Evolutionary conservation across 805 yeast genomes (phyloP).

Genomic region (Lipomyces mesembrius): DNA sequence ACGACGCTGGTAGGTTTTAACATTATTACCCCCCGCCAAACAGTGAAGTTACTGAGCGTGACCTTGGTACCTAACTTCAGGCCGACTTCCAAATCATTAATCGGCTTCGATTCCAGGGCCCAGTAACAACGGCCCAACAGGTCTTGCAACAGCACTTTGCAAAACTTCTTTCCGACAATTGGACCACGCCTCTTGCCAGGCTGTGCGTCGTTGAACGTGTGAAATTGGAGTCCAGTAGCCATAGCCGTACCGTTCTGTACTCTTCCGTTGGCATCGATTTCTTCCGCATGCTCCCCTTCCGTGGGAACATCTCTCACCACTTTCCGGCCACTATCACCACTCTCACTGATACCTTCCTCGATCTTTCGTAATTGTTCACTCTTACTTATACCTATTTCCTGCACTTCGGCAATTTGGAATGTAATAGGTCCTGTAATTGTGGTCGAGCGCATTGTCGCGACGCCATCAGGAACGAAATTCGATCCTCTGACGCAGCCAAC

Average conservation of each 20-base stretch:
- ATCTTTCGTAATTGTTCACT: conserved; percentile 23
- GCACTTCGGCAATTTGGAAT: conserved; percentile 31
- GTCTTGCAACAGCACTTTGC: conserved; percentile 34
- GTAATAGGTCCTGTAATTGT: conserved; percentile 21
- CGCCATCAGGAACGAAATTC: conserved; percentile 17
- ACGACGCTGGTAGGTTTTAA: conserved; percentile 19
- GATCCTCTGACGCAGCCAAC: conserved; percentile 8
- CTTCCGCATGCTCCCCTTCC: neutral
- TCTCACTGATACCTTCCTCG: conserved; percentile 22
- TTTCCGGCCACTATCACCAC: conserved; percentile 10
- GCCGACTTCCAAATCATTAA: conserved; percentile 26
- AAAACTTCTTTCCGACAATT: conserved; percentile 26
- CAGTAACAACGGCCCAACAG: conserved; percentile 25
- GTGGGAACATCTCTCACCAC: conserved; percentile 22
- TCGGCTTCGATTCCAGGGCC: conserved; percentile 28
- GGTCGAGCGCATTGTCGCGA: conserved; percentile 2
- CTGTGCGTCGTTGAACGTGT: neutral
- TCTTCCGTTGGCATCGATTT: neutral
- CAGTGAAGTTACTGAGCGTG: conserved; percentile 10
- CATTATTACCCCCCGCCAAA: conserved; percentile 26
- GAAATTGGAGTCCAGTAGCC: conserved; percentile 8
- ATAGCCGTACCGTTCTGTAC: neutral
- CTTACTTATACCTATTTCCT: conserved; percentile 28
- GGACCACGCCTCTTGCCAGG: conserved; percentile 1
- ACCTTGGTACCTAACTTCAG: conserved; percentile 28